phyloP scores from a whole-genome alignment of 1,284 basidiomycete genomes.

The Phylloporus gajari region DNA sequence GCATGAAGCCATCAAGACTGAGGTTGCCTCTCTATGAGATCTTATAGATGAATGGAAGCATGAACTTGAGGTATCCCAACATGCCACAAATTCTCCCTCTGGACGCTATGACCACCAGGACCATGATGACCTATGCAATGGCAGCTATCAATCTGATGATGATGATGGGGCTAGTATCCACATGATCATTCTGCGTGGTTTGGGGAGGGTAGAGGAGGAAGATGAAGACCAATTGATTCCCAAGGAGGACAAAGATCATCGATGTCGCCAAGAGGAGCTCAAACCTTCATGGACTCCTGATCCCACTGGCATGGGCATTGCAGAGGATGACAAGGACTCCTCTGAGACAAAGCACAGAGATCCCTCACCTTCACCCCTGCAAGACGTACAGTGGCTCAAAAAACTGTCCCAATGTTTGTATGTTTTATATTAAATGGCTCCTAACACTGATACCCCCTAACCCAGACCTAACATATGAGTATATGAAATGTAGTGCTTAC shows the following conservation, averaged over 20 bases:
- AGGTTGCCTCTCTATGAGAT: constrained; percentile 78
- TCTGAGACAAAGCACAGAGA: constrained; percentile 33
- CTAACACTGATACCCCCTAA: too few relatives aligned
- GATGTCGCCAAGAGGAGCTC: constrained; percentile 64
- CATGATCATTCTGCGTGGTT: constrained; percentile 71
- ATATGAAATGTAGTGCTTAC: too few relatives aligned
- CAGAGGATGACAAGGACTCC: constrained; percentile 53
- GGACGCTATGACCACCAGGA: constrained; percentile 38
- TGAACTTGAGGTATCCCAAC: constrained; percentile 35
- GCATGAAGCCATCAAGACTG: constrained; percentile 86
- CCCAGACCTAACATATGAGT: too few relatives aligned
- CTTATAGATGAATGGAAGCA: constrained; percentile 71
- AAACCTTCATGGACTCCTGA: constrained; percentile 81
- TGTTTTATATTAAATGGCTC: too few relatives aligned
- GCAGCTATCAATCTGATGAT: constrained; percentile 62
- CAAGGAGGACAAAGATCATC: constrained; percentile 56
- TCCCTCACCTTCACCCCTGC: constrained; percentile 28
- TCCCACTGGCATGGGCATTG: constrained; percentile 74
- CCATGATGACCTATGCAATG: constrained; percentile 37
- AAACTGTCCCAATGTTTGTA: too few relatives aligned
- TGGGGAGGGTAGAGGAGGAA: constrained; percentile 81
- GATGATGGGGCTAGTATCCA: constrained; percentile 67
- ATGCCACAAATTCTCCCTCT: constrained; percentile 35
- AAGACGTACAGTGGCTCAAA: constrained; percentile 37
- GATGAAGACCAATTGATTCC: constrained; percentile 69